Evolutionary conservation across 164 flowering plant genomes (phyloP).

Genomic region (Echeveria elegans): DNA sequence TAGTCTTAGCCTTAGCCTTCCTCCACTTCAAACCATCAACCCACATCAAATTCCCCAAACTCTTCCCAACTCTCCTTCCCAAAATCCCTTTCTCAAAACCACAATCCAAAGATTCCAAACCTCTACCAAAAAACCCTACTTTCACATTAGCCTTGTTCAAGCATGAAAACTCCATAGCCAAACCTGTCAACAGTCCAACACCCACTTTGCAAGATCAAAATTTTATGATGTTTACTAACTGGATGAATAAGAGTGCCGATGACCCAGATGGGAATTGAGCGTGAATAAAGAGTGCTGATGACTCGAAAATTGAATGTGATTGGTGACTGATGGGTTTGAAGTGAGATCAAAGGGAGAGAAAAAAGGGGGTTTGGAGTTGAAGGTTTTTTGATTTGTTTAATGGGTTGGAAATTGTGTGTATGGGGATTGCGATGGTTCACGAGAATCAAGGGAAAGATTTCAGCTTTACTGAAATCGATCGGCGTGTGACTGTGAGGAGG

Average conservation of each 20-base stretch:
- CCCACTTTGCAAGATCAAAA: constrained; percentile 2
- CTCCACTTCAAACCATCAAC: constrained; percentile 13
- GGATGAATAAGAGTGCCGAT: not conserved
- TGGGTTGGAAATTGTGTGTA: not conserved
- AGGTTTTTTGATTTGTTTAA: too few species aligned
- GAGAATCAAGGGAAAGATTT: constrained; percentile 3
- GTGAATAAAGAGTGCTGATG: not conserved
- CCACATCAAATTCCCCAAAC: constrained; percentile 18
- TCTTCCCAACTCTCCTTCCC: constrained; percentile 34
- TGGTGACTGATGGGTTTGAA: not conserved
- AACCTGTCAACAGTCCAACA: not conserved
- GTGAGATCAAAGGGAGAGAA: not conserved
- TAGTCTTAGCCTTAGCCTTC: constrained; percentile 15
- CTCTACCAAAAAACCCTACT: too few species aligned
- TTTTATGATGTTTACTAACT: not conserved
- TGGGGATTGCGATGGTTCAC: constrained; percentile 3
- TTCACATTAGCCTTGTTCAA: constrained; percentile 23
- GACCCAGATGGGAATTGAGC: not conserved
- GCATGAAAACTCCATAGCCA: constrained; percentile 18
- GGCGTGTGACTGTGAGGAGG: too few species aligned
- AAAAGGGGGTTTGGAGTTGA: not conserved
- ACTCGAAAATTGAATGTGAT: not conserved
- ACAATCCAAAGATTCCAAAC: too few species aligned
- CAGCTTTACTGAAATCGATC: not conserved
- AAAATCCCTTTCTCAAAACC: constrained; percentile 25